Base-by-base conservation (phyloP, 2,329 filamentous ascomycete species). In the Drechslerella dactyloides region DNA sequence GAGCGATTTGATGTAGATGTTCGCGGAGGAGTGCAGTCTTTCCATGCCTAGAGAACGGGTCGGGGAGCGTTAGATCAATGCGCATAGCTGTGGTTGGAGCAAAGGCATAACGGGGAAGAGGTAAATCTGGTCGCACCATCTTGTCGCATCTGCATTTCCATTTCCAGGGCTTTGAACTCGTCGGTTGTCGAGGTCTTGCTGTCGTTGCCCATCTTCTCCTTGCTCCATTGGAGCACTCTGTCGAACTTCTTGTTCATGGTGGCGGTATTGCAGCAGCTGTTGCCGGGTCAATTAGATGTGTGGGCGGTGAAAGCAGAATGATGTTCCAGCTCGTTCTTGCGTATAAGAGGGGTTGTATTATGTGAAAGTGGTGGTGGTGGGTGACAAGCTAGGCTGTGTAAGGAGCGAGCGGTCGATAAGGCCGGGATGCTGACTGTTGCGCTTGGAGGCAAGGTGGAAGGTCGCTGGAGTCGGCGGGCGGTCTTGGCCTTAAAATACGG, bases 161-260 rank as follows among this genome's bases (percentile, higher is more conserved):
- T 84, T 81, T 97, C 93, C 77, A 97, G 82, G 70, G 86, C 85
- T 82, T 90, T 96, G 85, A 97, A 97, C 78, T 97, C 90, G 58
- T 97, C 92, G 0, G 91, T 90, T 74, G 91, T 87, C 79, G 84
- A 87, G 8, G 93, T 97, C 82, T 92, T 94, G 81, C 88, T 85
- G 81, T 97, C 93, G 75, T 86, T 87, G 77, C 93, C 93, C 90
- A 97, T 96, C 82, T 93, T 91, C 82, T 97, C 93, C 76, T 91
- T 91, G 40, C 93, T 91, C 93, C 93, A 97, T 89, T 97, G 93
- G 83, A 93, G 96, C 83, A 96, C 89, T 78, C 93, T 89, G 82
- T 93, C 93, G 79, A 97, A 87, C 80, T 96, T 96, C 84, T 96
- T 96, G 81, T 87, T 88, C 61, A 73, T 66, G 21, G 27, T 27